Conservation (phyloP, 345 rosid species). For the Eucalyptus pauciflora region DNA sequence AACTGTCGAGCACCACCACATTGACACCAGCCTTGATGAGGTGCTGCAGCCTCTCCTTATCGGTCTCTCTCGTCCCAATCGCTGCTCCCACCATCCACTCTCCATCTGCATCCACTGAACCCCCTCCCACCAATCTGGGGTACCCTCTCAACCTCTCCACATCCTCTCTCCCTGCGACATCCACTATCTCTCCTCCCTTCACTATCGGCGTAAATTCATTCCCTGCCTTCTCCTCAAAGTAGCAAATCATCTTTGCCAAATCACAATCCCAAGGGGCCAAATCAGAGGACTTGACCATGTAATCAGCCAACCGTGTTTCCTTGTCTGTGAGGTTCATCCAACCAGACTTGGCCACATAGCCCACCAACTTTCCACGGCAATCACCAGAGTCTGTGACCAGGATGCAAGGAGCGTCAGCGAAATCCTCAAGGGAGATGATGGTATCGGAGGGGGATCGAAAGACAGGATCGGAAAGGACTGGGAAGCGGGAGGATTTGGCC, state of each 20-base stretch:
- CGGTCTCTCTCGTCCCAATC: constrained; percentile 70
- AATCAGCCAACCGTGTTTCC: not conserved
- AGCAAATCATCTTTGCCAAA: constrained; percentile 28
- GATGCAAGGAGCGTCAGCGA: not conserved
- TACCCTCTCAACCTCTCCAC: constrained; percentile 58
- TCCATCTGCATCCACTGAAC: constrained; percentile 58
- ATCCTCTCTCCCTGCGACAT: constrained; percentile 56
- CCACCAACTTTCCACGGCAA: constrained; percentile 32
- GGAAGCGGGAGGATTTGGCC: constrained; percentile 63
- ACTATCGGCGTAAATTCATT: constrained; percentile 48
- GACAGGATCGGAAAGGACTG: constrained; percentile 41
- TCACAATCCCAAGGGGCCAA: constrained; percentile 46
- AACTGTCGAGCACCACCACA: constrained; percentile 77
- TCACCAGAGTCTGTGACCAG: constrained; percentile 19
- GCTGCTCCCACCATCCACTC: constrained; percentile 96
- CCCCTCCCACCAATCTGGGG: constrained; percentile 62
- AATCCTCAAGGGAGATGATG: not conserved
- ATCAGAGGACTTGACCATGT: constrained; percentile 38
- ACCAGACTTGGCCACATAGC: constrained; percentile 23
- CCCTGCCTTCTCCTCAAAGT: constrained; percentile 25
- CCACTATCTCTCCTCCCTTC: constrained; percentile 53
- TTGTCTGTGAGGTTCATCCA: not conserved
- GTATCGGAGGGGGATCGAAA: constrained; percentile 1
- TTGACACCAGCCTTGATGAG: constrained; percentile 62
- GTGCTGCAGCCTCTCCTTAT: constrained; percentile 74